Evolutionary conservation across 2,329 filamentous ascomycete species (phyloP).

Genomic region (Fonsecaea pedrosoi): DNA sequence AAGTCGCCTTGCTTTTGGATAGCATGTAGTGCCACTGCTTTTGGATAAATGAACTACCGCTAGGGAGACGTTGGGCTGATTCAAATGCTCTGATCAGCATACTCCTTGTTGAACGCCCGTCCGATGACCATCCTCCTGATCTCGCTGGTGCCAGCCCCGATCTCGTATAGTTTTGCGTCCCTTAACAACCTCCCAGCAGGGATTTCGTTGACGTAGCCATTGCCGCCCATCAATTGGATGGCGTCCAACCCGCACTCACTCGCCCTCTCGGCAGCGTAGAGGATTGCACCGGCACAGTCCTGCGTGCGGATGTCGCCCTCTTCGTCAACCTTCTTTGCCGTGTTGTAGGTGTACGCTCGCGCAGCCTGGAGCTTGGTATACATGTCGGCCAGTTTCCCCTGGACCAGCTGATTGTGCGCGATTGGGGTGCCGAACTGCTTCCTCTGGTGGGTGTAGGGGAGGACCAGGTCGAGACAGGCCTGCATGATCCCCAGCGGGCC

Average conservation of each 20-base stretch:
- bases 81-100: constrained; percentile 50
- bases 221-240: constrained; percentile 91
- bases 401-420: constrained; percentile 89
- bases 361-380: constrained; percentile 89
- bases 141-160: constrained; percentile 94
- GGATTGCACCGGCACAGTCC: constrained; percentile 91
- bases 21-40: constrained; percentile 5
- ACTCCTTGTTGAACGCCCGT: constrained; percentile 87
- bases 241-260: constrained; percentile 86
- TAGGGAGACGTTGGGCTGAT: not conserved
- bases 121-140: constrained; percentile 94
- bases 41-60: not conserved
- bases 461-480: constrained; percentile 79
- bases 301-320: constrained; percentile 76
- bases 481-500: constrained; percentile 96
- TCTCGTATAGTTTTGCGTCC: constrained; percentile 86
- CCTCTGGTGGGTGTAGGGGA: constrained; percentile 87
- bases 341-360: constrained; percentile 84
- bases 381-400: constrained; percentile 95
- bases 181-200: constrained; percentile 83
- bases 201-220: constrained; percentile 96
- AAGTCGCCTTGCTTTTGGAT: constrained; percentile 40
- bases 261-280: constrained; percentile 90
- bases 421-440: constrained; percentile 88
- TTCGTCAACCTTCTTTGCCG: constrained; percentile 81